Evolutionary conservation across 768 basidiomycete genomes (phyloP), one percentile per base, ranked within the genome.

Genomic region (Pleurotus salmoneostramineus): DNA sequence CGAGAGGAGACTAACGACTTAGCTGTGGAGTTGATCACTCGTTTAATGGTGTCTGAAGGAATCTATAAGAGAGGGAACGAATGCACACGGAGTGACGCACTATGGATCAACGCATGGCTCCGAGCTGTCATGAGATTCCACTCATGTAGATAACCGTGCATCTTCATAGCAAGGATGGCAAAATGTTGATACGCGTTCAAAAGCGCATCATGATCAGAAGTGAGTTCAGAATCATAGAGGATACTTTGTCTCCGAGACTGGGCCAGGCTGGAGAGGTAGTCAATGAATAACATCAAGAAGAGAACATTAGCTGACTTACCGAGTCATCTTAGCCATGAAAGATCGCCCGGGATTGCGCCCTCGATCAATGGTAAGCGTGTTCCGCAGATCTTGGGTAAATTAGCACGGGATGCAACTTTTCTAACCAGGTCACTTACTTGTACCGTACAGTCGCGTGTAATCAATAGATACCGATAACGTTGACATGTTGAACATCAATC

Each of bases 101-200:
- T 73, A 40, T 75, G 69, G 49, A 92, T 69, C 62, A 90, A 90
- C 66, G 65, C 32, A 66, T 64, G 57, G 78, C 81, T 60, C 73
- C 80, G 34, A 61, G 15, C 65, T n/a, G 75, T 62, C 50, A 74
- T 71, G 14, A 76, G 60, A 11, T 80, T 76, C 84, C 84, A 88
- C 52, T 79, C 77, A 36, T 80, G 77, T 35, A 98, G 73, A 67
- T 98, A 97, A 54, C 82, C 79, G 59, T 92, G 85, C 80, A 93
- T 89, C 73, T 92, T 96, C 78, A 94, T 87, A 0, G 90, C 92
- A 2, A 85, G 79, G 44, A 97, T 69, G 33, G 91, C 70, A 66
- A 95, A 89, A 65, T 87, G 91, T 67, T 93, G 90, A 69, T 93
- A 97, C 10, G 96, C 78, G 70, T 98, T 99, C 55, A 84, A 68